phyloP scores from a whole-genome alignment of 257 asterid species.

The Ocimum tenuiflorum region DNA sequence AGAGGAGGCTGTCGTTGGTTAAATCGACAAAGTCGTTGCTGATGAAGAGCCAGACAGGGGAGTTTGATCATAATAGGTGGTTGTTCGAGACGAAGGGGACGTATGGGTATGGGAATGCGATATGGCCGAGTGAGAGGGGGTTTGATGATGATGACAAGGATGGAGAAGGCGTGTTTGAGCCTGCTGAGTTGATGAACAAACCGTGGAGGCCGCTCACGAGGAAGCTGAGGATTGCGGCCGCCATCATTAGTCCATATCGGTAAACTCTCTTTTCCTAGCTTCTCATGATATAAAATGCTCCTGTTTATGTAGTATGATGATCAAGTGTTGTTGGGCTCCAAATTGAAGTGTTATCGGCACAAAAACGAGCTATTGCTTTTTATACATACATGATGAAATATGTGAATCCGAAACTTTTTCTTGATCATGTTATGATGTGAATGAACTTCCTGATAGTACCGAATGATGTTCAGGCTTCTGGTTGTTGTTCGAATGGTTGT shows the following conservation, averaged over 20 bases:
- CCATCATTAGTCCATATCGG: conserved; percentile 57
- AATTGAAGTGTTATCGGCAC: too few relatives aligned
- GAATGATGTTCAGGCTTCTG: conserved; percentile 33
- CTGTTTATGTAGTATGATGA: too few relatives aligned
- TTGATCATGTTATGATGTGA: not conserved
- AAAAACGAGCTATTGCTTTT: too few relatives aligned
- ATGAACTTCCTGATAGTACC: not conserved
- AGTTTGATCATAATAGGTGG: conserved; percentile 62
- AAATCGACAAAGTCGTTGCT: conserved; percentile 37
- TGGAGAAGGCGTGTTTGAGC: conserved; percentile 31
- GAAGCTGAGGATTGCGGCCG: conserved; percentile 51
- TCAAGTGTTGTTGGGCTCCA: too few relatives aligned
- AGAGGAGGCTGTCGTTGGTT: conserved; percentile 44
- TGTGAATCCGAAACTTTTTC: too few relatives aligned
- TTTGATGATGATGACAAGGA: conserved; percentile 32
- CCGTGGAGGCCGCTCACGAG: conserved; percentile 69
- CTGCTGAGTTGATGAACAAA: conserved; percentile 41
- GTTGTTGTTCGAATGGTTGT: conserved; percentile 38
- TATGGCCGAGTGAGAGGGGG: conserved; percentile 46
- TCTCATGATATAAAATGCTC: too few relatives aligned
- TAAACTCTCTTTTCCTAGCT: not conserved
- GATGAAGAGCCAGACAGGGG: conserved; percentile 53
- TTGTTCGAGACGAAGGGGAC: conserved; percentile 58
- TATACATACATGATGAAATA: too few relatives aligned
- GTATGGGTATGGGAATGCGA: conserved; percentile 61